Evolutionary conservation across 2,329 filamentous ascomycete genomes (phyloP).

Genomic region (Phaeosphaeria sp.): DNA sequence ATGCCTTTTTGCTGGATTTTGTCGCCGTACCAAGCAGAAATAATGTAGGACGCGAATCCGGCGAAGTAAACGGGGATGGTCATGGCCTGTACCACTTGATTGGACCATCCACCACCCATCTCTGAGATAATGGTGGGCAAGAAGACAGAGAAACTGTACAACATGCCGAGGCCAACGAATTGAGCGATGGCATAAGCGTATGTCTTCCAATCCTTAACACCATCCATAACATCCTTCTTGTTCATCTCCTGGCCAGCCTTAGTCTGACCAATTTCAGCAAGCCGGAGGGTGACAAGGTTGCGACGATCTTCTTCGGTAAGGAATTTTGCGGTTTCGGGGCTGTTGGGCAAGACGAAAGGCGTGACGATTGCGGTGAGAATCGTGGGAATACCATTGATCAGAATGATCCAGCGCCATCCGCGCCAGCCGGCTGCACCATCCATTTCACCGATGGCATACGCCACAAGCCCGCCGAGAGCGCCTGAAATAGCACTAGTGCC

Average conservation of each 20-base stretch:
- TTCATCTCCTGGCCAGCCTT: constrained; percentile 54
- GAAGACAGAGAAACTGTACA: constrained; percentile 36
- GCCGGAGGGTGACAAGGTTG: constrained; percentile 24
- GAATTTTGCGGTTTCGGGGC: constrained; percentile 43
- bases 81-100: constrained; percentile 34
- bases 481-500: constrained; percentile 60
- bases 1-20: constrained; percentile 33
- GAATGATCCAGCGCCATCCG: constrained; percentile 40
- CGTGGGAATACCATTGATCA: constrained; percentile 40
- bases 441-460: constrained; percentile 35
- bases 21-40: constrained; percentile 32
- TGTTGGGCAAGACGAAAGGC: constrained; percentile 61
- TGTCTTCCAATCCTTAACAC: constrained; percentile 47
- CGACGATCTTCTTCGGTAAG: constrained; percentile 32
- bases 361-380: constrained; percentile 50
- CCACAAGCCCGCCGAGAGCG: constrained; percentile 55
- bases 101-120: constrained; percentile 31
- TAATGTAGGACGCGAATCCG: constrained; percentile 31
- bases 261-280: constrained; percentile 53
- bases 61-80: constrained; percentile 41
- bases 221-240: constrained; percentile 56
- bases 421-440: constrained; percentile 27
- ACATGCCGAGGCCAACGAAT: constrained; percentile 31
- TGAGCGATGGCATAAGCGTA: constrained; percentile 55
- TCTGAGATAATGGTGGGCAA: constrained; percentile 40